Conservation (phyloP, 2,329 filamentous ascomycete genomes). For the Trichoderma cornu-damae region DNA sequence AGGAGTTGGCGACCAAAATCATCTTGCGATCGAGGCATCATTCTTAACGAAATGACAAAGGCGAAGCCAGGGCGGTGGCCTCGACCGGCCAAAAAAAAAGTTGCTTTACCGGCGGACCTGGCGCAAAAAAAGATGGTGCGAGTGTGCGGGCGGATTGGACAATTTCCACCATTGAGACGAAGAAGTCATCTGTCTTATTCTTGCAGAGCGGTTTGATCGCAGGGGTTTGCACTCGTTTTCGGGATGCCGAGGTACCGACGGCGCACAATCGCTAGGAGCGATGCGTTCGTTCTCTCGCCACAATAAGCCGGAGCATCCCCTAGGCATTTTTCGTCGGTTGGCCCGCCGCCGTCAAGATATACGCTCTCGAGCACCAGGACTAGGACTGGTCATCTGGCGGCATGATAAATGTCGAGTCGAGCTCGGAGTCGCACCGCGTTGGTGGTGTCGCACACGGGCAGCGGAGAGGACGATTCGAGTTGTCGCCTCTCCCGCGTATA, state of each 20-base stretch:
- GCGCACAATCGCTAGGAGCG: neutral
- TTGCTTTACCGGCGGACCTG: neutral
- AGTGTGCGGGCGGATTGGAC: neutral
- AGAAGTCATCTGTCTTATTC: neutral
- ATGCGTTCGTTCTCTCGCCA: neutral
- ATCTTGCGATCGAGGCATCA: neutral
- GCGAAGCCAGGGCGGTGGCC: no score
- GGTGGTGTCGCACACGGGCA: slow-evolving; percentile 17
- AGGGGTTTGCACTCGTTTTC: neutral
- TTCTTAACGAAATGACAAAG: neutral
- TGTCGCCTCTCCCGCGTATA: neutral
- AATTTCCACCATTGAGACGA: neutral
- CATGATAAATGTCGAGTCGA: neutral
- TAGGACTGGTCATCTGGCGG: neutral
- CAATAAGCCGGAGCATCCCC: neutral
- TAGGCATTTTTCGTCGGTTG: neutral
- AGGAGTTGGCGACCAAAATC: no score
- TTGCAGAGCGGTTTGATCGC: neutral
- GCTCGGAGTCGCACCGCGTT: slow-evolving; percentile 14
- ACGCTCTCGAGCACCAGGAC: neutral
- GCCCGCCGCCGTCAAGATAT: neutral
- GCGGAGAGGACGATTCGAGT: neutral
- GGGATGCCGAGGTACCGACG: neutral
- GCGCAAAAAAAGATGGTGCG: neutral
- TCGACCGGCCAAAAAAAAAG: neutral